phyloP scores from a whole-genome alignment of 371 early-diverging fungal genomes.

The Batkoa obscura region DNA sequence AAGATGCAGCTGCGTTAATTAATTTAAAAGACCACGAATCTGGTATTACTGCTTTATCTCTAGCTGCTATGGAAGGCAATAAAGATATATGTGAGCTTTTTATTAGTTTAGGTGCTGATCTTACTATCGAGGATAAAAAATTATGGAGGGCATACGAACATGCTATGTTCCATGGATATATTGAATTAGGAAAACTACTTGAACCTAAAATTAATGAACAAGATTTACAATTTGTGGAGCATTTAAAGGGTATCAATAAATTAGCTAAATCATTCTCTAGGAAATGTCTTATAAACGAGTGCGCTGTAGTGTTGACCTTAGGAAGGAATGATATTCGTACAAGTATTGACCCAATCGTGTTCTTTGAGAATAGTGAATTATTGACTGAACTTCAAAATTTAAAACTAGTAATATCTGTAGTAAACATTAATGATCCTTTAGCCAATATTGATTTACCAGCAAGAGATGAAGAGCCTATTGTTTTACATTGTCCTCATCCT shows the following conservation, averaged over 20 bases:
- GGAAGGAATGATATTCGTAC: slow-evolving; percentile 45
- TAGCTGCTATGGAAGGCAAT: slow-evolving; percentile 9
- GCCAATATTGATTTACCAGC: slow-evolving; percentile 38
- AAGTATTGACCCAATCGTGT: slow-evolving; percentile 15
- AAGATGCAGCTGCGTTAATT: background rate
- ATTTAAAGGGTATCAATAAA: slow-evolving; percentile 7
- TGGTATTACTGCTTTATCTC: background rate
- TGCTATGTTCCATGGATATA: slow-evolving; percentile 27
- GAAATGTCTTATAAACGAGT: slow-evolving; percentile 40
- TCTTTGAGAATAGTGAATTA: slow-evolving; percentile 12
- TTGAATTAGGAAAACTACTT: background rate
- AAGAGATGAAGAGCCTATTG: slow-evolving; percentile 33
- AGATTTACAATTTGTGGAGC: too few relatives aligned
- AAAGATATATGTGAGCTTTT: background rate
- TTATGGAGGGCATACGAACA: slow-evolving; percentile 15
- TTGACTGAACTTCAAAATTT: slow-evolving; percentile 18
- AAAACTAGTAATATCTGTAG: slow-evolving; percentile 35
- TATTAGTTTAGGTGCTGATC: background rate
- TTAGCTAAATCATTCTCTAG: slow-evolving; percentile 3
- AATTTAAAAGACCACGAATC: background rate
- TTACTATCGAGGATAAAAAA: slow-evolving; percentile 3
- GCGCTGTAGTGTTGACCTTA: slow-evolving; percentile 39
- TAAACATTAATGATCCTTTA: slow-evolving; percentile 34
- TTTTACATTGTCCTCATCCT: slow-evolving; percentile 25
- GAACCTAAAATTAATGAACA: background rate